Percentiles rank a stretch among this genome's conserved stretches.
Evolutionary conservation across 768 basidiomycete species (phyloP).

Genomic region (Chalciporus chontae): DNA sequence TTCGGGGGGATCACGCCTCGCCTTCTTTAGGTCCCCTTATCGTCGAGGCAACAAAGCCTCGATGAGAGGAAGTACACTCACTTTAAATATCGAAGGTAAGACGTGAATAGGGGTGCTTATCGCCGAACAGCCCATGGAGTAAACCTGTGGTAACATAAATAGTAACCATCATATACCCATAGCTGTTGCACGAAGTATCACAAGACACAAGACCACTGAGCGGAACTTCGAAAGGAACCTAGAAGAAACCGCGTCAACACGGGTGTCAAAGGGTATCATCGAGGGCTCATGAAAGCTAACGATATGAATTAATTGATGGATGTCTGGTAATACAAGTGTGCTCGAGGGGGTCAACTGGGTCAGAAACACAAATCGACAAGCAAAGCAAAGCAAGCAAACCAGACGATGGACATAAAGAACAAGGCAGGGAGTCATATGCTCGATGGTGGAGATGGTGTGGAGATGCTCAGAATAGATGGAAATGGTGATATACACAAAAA

Average conservation of each 20-base stretch:
- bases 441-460: constrained; percentile 23
- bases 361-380: constrained; percentile 28
- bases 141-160: background rate
- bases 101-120: background rate
- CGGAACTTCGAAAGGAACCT: background rate
- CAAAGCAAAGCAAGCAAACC: constrained; percentile 25
- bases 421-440: constrained; percentile 22
- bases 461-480: constrained; percentile 32
- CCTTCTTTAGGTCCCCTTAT: constrained; percentile 14
- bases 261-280: constrained; percentile 1
- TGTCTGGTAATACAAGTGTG: constrained; percentile 33
- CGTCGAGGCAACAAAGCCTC: background rate
- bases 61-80: background rate
- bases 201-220: background rate
- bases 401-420: constrained; percentile 24
- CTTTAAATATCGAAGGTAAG: background rate
- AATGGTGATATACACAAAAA: constrained; percentile 32
- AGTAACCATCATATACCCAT: background rate
- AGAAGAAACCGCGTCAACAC: background rate
- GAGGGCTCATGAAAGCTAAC: background rate
- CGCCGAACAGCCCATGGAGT: background rate
- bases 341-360: constrained; percentile 28
- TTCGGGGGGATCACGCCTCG: background rate
- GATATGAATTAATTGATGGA: constrained; percentile 28
- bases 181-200: background rate